Percentiles rank a stretch among this genome's conserved stretches.
These are phyloP conservation scores for Cyberlindnera bimundalis DNA, from an alignment of 805 yeast species.

Conservation along the genomic window DNA sequence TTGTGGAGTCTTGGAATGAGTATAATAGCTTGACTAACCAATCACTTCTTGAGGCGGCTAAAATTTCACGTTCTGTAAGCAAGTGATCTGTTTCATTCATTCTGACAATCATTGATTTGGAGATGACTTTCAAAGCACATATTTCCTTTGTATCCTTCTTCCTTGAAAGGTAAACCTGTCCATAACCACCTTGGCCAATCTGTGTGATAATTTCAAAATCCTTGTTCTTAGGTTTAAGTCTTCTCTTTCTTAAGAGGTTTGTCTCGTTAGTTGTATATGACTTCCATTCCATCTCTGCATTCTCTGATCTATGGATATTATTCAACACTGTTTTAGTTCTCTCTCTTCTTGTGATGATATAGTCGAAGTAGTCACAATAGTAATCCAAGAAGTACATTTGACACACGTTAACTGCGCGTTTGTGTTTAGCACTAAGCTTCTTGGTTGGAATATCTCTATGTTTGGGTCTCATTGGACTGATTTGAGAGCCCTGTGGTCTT, in stretches of 20 bases:
- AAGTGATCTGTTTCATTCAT: constrained; percentile 95
- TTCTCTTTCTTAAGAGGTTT: constrained; percentile 77
- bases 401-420: constrained; percentile 83
- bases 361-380: constrained; percentile 94
- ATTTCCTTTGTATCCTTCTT: constrained; percentile 93
- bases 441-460: constrained; percentile 6
- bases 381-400: constrained; percentile 93
- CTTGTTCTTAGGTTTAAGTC: constrained; percentile 88
- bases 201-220: constrained; percentile 97
- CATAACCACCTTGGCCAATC: constrained; percentile 99
- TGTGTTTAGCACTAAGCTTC: constrained; percentile 49
- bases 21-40: constrained; percentile 94
- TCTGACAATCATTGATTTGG: constrained; percentile 79
- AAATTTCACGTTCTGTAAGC: constrained; percentile 90
- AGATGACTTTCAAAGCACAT: constrained; percentile 90
- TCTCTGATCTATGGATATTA: constrained; percentile 40
- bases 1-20: constrained; percentile 91
- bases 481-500: constrained; percentile 9
- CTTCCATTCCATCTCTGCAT: constrained; percentile 55
- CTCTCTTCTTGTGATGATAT: constrained; percentile 81
- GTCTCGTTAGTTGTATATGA: constrained; percentile 82
- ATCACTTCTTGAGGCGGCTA: constrained; percentile 92
- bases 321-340: constrained; percentile 69
- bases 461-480: constrained; percentile 16
- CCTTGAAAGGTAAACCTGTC: constrained; percentile 95